Evolutionary conservation across 257 asterid genomes (phyloP).

Genomic region (Primulina eburnea): DNA sequence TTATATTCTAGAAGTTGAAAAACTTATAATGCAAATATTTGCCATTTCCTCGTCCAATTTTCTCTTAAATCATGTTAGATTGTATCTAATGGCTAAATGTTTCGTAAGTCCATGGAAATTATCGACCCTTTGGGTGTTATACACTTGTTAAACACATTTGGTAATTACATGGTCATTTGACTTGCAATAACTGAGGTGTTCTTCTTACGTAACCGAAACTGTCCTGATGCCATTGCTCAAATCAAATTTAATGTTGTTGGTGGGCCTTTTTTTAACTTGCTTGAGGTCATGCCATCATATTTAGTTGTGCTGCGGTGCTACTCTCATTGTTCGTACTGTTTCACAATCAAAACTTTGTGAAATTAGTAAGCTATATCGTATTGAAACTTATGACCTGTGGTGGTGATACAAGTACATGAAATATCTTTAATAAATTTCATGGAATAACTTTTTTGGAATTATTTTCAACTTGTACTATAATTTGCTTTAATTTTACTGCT

Average conservation of each 20-base stretch:
- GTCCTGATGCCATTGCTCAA: not conserved
- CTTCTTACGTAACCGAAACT: not conserved
- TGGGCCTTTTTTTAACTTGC: not conserved
- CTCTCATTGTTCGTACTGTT: not conserved
- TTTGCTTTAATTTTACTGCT: not conserved
- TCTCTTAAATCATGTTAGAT: not conserved
- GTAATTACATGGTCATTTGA: not conserved
- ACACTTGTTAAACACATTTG: not conserved
- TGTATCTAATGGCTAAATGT: not conserved
- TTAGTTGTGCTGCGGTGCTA: not conserved
- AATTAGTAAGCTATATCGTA: not conserved
- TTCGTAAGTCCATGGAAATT: not conserved
- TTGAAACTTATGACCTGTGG: not conserved
- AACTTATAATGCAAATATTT: not conserved
- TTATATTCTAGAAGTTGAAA: too few species aligned
- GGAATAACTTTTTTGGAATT: not conserved
- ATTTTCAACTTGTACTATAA: not conserved
- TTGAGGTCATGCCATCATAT: not conserved
- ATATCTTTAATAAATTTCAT: not conserved
- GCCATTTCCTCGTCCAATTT: not conserved
- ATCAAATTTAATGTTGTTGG: not conserved
- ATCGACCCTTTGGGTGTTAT: not conserved
- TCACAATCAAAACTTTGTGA: not conserved
- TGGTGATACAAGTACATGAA: not conserved
- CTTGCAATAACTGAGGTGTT: not conserved